Percentiles rank a stretch among this genome's conserved stretches.
phyloP scores from a whole-genome alignment of 2,329 filamentous ascomycete species.

The Botrytis tulipae region DNA sequence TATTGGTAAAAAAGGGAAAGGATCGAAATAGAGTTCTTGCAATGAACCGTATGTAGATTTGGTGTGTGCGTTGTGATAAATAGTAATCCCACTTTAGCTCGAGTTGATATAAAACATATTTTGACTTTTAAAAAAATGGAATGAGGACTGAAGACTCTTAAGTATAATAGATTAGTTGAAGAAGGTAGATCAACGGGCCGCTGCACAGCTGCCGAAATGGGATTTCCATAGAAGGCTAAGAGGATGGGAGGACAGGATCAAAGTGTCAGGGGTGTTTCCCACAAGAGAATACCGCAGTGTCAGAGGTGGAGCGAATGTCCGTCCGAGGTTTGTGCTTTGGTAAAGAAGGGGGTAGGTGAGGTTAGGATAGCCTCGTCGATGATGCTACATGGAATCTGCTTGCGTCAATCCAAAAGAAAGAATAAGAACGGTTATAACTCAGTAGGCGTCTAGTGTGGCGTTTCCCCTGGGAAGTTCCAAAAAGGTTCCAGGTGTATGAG shows the following conservation, averaged over 20 bases:
- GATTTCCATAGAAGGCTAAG: constrained; percentile 10
- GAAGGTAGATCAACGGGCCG: constrained; percentile 21
- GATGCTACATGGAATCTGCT: constrained; percentile 16
- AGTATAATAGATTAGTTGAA: constrained; percentile 15
- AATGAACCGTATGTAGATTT: background rate
- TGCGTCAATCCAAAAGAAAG: constrained; percentile 6
- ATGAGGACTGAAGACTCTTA: constrained; percentile 9
- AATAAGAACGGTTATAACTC: constrained; percentile 14
- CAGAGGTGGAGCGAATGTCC: constrained; percentile 17
- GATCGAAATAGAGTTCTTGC: background rate
- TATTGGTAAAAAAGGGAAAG: constrained; percentile 5
- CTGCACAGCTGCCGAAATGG: constrained; percentile 19
- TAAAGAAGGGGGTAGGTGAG: constrained; percentile 15
- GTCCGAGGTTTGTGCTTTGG: constrained; percentile 21
- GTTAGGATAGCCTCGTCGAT: constrained; percentile 19
- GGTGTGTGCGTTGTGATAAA: background rate
- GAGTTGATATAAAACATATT: background rate
- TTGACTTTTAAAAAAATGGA: background rate
- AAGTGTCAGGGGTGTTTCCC: constrained; percentile 15
- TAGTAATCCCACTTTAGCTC: background rate
- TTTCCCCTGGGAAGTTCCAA: constrained; percentile 10
- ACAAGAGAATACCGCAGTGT: constrained; percentile 17
- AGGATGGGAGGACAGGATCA: constrained; percentile 21
- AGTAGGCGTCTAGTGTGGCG: background rate
- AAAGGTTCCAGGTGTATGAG: constrained; percentile 5